These are phyloP conservation scores for Suhomyces panamericanus DNA, from an alignment of 1,139 yeast species.

Conservation along the genomic window DNA sequence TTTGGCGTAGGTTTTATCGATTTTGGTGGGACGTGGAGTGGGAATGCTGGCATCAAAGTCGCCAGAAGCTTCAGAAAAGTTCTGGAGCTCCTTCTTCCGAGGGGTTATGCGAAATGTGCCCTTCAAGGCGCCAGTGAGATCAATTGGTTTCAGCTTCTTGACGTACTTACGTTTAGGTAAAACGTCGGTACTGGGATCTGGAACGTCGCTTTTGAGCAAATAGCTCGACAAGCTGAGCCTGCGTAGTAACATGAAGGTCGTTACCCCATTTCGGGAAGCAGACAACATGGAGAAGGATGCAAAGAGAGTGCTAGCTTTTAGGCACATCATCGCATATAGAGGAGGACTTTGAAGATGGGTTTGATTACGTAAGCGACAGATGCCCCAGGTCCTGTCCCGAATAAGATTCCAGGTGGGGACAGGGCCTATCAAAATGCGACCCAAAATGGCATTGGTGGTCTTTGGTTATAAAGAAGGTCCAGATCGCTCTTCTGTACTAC, in stretches of 20 bases:
- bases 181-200: neutral
- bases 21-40: constrained; percentile 11
- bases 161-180: constrained; percentile 11
- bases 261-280: neutral
- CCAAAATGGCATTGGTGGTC: too few species aligned
- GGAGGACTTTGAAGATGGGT: neutral
- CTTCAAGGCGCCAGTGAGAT: constrained; percentile 16
- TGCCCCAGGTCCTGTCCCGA: too few species aligned
- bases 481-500: too few species aligned
- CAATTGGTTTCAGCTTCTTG: constrained; percentile 13
- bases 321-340: neutral
- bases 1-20: constrained; percentile 15
- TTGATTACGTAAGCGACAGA: neutral
- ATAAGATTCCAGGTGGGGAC: too few species aligned
- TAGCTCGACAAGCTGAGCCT: neutral
- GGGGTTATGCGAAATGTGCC: constrained; percentile 14
- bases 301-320: too few species aligned
- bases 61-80: constrained; percentile 8
- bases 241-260: neutral
- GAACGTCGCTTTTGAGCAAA: neutral
- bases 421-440: too few species aligned
- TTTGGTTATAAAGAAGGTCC: too few species aligned
- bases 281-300: neutral
- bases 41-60: constrained; percentile 6
- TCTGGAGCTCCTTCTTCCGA: constrained; percentile 11